phyloP scores from a whole-genome alignment of 2,329 filamentous ascomycete genomes.

The Pseudocercospora macadamiae region DNA sequence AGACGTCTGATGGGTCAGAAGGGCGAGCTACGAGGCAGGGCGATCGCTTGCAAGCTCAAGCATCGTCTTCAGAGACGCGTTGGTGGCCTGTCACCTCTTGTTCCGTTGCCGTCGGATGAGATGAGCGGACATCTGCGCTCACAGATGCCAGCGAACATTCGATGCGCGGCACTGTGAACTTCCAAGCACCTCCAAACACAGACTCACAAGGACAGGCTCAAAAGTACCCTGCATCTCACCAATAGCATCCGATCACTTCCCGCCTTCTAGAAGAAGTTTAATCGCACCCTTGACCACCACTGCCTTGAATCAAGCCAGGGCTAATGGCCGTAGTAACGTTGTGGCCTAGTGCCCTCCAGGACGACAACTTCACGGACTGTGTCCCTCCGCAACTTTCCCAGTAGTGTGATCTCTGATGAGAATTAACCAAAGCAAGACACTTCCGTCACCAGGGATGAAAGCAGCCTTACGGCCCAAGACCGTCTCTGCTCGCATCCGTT shows the following conservation, averaged over 20 bases:
- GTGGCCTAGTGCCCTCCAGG: neutral
- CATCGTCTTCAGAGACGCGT: too few relatives aligned
- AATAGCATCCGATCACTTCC: neutral
- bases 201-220: neutral
- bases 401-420: too few relatives aligned
- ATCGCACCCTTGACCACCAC: neutral
- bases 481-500: too few relatives aligned
- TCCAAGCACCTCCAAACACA: neutral
- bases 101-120: too few relatives aligned
- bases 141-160: neutral
- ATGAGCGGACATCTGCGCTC: too few relatives aligned
- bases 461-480: neutral
- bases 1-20: neutral
- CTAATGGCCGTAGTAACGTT: too few relatives aligned
- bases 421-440: too few relatives aligned
- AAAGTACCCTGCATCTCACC: neutral
- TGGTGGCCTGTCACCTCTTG: too few relatives aligned
- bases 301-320: too few relatives aligned
- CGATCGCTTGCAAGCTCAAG: neutral
- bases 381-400: too few relatives aligned
- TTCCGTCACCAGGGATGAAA: too few relatives aligned
- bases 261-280: neutral
- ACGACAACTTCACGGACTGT: neutral
- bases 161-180: neutral
- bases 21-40: neutral